Base-by-base conservation (phyloP, 352 stramenopile species). In the Globisporangium paddicum region DNA sequence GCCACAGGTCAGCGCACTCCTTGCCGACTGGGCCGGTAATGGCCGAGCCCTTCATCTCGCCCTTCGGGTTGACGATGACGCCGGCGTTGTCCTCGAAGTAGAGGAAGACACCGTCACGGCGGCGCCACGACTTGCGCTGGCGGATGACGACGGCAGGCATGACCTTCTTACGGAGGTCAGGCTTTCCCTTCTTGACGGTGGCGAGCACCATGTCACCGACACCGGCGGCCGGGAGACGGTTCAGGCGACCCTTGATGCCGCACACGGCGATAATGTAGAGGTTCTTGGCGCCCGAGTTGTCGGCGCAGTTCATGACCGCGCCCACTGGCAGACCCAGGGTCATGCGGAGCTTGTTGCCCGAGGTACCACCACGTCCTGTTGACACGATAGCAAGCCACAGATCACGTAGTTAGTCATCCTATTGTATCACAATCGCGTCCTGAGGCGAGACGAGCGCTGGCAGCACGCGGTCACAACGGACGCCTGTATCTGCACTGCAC, bases 61-160 rank as follows among this genome's bases (percentile, higher is more conserved):
- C 98, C 95, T 99, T 99, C 62, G 98, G 98, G 89, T 99, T 99
- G 56, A 99, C 98, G 77, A 99, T 99, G 42, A 99, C 98, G 77
- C 97, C 98, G 55, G 98, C 98, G 86, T 98, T 99, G 87, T 99
- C 91, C 77, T 99, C 98, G 71, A 99, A 99, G 87, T 99, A 99
- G 75, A 99, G 98, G 86, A 99, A 99, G 30, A 99, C 91, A 65
- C 98, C 98, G 78, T 99, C 97, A 86, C 98, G 99, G 76, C 98
- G 96, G 71, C 97, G 87, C 93, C 98, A 99, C 50, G 96, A 86
- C 88, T 99, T 99, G 80, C 98, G 93, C 90, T 99, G 97, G 73
- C 98, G 82, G 67, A 99, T 98, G 61, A 99, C 95, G 62, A 99
- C 90, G 56, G 91, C 98, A 61, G 98, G 98, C 90, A 99, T 98